Evolutionary conservation across 139 green algal genomes (phyloP), one percentile per base, ranked within the genome.

Genomic region (Volvox reticuliferus): DNA sequence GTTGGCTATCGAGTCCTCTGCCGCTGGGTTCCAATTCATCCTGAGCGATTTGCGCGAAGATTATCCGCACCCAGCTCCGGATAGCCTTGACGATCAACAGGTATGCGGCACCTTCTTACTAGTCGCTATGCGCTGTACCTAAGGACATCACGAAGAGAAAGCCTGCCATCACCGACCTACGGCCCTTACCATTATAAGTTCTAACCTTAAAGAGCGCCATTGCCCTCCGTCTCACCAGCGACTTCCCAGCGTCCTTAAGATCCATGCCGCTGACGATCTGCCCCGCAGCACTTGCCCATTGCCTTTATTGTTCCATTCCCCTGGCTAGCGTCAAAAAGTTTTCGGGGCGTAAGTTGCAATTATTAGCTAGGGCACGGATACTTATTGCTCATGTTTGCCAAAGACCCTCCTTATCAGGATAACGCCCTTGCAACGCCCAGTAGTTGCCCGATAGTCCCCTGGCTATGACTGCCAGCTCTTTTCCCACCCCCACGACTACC

Each of bases 31-130:
- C 69, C 37, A 28, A 9, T 79, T 89, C 26, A 67, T 89, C 32
- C 84, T 89, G 28, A 82, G 2, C 69, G 84, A 89, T 50, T 50
- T 89, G 67, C 33, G 67, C 12, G 1, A 37, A 3, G 83, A 88
- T 13, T 88, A 68, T 28, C 83, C 83, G 1, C 6, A 69, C 24
- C 20, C n/a, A 3, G 67, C 35, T 0, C 83, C 33, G 5, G 83
- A n/a, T 26, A 68, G 35, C 67, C 28, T 88, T 5, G 30, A 80
- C 26, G 67, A 19, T 0, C 65, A 68, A 37, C 67, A 88, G 67
- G 83, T 88, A 44, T 55, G 44, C 44, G 44, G 44, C 9, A 9
- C 44, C 44, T 5, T 5, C 5, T 55, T 55, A 14, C 44, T 55
- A 14, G 44, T 55, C 28, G 79, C 37, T 50, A 32, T 24, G 6